phyloP scores from a whole-genome alignment of 2,329 filamentous ascomycete genomes.

The Penicillium sp. region DNA sequence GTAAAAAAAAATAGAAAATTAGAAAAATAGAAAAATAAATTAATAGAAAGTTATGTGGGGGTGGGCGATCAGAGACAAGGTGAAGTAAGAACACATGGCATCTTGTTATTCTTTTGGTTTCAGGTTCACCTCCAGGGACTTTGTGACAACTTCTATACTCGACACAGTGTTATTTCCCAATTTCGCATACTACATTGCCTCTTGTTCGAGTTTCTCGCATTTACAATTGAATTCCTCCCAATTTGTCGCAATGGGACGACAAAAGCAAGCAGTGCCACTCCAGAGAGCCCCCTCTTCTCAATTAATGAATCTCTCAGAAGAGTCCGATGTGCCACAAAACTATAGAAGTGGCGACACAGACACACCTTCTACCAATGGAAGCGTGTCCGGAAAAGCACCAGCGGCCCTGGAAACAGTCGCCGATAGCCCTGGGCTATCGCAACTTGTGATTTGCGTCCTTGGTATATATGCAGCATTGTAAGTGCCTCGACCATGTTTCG shows the following conservation, averaged over 20 bases:
- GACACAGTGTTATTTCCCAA: not conserved
- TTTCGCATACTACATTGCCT: not conserved
- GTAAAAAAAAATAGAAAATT: slow-evolving; percentile 5
- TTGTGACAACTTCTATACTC: not conserved
- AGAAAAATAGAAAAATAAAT: no score
- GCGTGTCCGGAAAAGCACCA: slow-evolving; percentile 17
- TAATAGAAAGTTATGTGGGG: slow-evolving; percentile 11
- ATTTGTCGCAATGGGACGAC: slow-evolving; percentile 60
- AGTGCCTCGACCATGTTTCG: slow-evolving; percentile 9
- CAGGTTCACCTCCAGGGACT: not conserved
- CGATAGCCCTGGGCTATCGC: slow-evolving; percentile 60
- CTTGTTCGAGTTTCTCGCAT: not conserved
- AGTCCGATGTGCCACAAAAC: slow-evolving; percentile 27
- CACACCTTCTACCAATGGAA: slow-evolving; percentile 16
- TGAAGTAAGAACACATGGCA: slow-evolving; percentile 40
- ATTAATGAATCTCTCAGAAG: slow-evolving; percentile 50
- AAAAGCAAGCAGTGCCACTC: slow-evolving; percentile 65
- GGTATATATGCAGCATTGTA: slow-evolving; percentile 98
- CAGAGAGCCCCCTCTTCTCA: slow-evolving; percentile 67
- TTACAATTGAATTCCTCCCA: not conserved
- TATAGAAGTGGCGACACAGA: slow-evolving; percentile 33
- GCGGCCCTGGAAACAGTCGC: slow-evolving; percentile 29
- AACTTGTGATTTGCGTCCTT: slow-evolving; percentile 81
- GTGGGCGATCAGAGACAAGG: slow-evolving; percentile 23
- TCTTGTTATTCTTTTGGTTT: slow-evolving; percentile 22